These are phyloP conservation scores for Naematelia encephala DNA, from an alignment of 768 basidiomycete species.

Conservation along the genomic window DNA sequence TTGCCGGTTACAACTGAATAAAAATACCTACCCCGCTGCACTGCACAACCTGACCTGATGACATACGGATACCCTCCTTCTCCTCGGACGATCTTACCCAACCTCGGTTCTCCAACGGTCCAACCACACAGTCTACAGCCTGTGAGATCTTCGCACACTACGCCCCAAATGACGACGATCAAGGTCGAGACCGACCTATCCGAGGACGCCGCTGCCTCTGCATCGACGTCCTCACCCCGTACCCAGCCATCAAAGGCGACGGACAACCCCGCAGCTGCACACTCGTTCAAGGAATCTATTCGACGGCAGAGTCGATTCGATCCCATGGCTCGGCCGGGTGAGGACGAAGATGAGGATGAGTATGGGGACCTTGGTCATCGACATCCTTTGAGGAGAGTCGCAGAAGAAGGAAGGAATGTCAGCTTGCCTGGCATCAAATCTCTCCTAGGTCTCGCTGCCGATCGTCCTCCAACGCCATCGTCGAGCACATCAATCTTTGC, in stretches of 20 bases:
- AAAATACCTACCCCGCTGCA: not conserved
- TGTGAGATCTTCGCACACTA: not conserved
- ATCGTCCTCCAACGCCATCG: constrained; percentile 14
- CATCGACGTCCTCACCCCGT: not conserved
- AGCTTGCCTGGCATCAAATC: constrained; percentile 45
- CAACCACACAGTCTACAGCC: no score
- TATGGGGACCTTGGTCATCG: constrained; percentile 35
- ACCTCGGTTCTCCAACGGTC: not conserved
- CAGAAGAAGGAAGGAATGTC: constrained; percentile 23
- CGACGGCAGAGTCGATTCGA: constrained; percentile 37
- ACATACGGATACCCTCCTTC: not conserved
- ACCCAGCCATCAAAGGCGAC: not conserved
- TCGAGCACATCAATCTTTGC: constrained; percentile 14
- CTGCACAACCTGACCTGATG: not conserved
- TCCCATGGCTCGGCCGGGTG: constrained; percentile 31
- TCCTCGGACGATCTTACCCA: not conserved
- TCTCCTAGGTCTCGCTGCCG: constrained; percentile 27
- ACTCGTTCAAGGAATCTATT: not conserved
- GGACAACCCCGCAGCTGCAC: not conserved
- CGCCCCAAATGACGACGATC: not conserved
- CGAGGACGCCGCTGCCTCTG: not conserved
- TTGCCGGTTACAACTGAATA: no score
- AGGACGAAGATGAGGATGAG: constrained; percentile 31
- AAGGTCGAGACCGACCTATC: not conserved
- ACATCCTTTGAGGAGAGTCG: constrained; percentile 34